Percentiles rank a stretch among this genome's conserved stretches.
phyloP scores from a whole-genome alignment of 176 grass and related monocot species.

The Puccinellia tenuiflora region DNA sequence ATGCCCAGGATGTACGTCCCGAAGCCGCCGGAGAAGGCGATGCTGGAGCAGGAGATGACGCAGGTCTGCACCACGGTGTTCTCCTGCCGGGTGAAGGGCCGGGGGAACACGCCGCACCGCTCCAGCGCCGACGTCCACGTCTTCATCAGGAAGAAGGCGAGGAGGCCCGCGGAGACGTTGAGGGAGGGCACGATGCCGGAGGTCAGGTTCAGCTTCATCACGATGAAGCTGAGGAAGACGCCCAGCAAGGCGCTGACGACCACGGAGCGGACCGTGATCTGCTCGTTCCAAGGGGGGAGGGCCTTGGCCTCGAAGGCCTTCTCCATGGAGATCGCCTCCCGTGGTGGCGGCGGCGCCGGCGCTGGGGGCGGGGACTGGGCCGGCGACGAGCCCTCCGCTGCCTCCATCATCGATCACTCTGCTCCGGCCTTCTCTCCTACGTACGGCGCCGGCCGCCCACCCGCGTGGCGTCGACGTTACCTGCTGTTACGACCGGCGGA shows the following conservation, averaged over 20 bases:
- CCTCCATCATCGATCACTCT: not conserved
- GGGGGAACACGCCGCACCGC: constrained; percentile 41
- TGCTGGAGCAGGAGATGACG: constrained; percentile 74
- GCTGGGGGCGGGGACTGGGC: not conserved
- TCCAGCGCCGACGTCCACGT: constrained; percentile 56
- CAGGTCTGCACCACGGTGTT: constrained; percentile 83
- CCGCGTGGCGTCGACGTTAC: too few relatives aligned
- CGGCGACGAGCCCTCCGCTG: not conserved
- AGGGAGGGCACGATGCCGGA: constrained; percentile 58
- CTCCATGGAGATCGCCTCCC: constrained; percentile 47
- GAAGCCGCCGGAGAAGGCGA: constrained; percentile 60
- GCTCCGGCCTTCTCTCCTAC: not conserved
- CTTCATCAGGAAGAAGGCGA: constrained; percentile 78
- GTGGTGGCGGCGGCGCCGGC: not conserved
- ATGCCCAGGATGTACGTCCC: constrained; percentile 63
- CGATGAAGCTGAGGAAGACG: constrained; percentile 76
- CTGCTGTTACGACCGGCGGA: not conserved
- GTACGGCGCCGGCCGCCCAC: too few relatives aligned
- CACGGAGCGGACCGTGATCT: constrained; percentile 57
- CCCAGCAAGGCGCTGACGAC: constrained; percentile 55
- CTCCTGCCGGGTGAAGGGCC: constrained; percentile 81
- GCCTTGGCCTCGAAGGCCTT: constrained; percentile 52
- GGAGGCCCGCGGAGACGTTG: constrained; percentile 56
- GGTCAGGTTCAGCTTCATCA: constrained; percentile 87
- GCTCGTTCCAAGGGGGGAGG: constrained; percentile 57